These are phyloP conservation scores for Podila epigama DNA, from an alignment of 192 early-diverging fungal species.

Conservation along the genomic window DNA sequence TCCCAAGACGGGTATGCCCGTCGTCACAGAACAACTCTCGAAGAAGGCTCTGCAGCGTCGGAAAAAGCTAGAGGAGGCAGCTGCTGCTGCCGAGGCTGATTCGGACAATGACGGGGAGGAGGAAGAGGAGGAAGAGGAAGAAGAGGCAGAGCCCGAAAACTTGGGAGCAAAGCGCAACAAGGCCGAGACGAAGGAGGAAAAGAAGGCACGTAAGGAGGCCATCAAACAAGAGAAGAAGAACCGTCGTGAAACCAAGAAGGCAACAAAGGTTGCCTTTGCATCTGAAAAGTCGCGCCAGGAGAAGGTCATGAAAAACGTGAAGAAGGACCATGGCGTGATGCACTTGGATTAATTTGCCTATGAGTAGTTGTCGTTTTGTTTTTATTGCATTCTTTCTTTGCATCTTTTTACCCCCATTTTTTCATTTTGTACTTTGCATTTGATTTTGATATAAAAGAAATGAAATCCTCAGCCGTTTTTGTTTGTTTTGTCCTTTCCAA, in stretches of 20 bases:
- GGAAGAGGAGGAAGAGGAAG: constrained; percentile 41
- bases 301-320: constrained; percentile 61
- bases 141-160: constrained; percentile 59
- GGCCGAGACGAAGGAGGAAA: constrained; percentile 91
- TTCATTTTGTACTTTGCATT: too few relatives aligned
- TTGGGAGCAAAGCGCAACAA: constrained; percentile 76
- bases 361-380: neutral
- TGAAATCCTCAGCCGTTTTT: too few relatives aligned
- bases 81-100: constrained; percentile 42
- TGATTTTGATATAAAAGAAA: too few relatives aligned
- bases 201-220: constrained; percentile 87
- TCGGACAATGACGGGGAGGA: constrained; percentile 45
- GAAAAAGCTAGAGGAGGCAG: constrained; percentile 21
- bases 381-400: neutral
- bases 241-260: constrained; percentile 80
- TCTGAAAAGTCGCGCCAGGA: constrained; percentile 70
- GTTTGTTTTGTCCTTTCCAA: too few relatives aligned
- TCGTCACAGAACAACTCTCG: constrained; percentile 60
- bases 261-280: constrained; percentile 79
- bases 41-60: constrained; percentile 41
- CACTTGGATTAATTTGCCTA: constrained; percentile 48
- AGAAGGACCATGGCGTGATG: constrained; percentile 55
- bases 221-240: constrained; percentile 84
- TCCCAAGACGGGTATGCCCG: constrained; percentile 76
- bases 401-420: neutral